Base-by-base conservation (phyloP, 1,284 basidiomycete genomes). In the Cryptococcus sp. region DNA sequence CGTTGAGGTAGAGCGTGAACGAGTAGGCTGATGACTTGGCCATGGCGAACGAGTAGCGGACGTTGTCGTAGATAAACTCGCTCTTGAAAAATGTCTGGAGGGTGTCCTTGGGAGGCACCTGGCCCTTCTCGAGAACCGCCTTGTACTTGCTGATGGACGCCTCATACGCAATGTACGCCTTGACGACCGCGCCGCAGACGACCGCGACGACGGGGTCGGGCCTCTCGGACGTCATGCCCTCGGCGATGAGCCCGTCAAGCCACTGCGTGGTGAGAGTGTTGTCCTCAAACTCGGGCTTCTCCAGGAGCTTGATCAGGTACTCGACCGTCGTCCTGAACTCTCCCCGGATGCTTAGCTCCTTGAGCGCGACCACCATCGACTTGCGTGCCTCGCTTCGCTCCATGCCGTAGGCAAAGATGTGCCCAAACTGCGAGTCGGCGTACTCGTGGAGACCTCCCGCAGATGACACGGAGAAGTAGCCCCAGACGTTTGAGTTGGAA, bases 241-340 rank as follows among this genome's bases (percentile, higher is more conserved):
- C 79, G 79, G 89, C 93, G 78, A 99, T 98, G 58, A 99, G 83
- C 40, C 89, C 91, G 77, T 99, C 96, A 57, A 99, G 84, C 96
- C 96, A 99, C 60, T 92, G 95, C 16, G 96, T 99, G 16, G 96
- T 98, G 76, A 99, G 90, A 12, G 89, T 92, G 79, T 98, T 98
- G 72, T 93, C 87, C 78, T 91, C 87, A 81, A 99, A 99, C 24
- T 93, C 91, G 65, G 95, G 90, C 58, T 96, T 86, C 79, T 98
- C 94, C 63, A 99, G 84, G 42, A 98, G 84, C 79, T 94, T 96
- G 85, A 96, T 96, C 65, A 96, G 86, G 77, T 98, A 98, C 79
- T 99, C 96, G 70, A 98, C 95, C 0, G 96, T 99, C 21, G 93
- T 98, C 61, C 96, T 82, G 83, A 99, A 99, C 77, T 99, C 96